Base-by-base conservation (phyloP, 768 basidiomycete genomes). In the Porphyrellus cyaneotinctus region DNA sequence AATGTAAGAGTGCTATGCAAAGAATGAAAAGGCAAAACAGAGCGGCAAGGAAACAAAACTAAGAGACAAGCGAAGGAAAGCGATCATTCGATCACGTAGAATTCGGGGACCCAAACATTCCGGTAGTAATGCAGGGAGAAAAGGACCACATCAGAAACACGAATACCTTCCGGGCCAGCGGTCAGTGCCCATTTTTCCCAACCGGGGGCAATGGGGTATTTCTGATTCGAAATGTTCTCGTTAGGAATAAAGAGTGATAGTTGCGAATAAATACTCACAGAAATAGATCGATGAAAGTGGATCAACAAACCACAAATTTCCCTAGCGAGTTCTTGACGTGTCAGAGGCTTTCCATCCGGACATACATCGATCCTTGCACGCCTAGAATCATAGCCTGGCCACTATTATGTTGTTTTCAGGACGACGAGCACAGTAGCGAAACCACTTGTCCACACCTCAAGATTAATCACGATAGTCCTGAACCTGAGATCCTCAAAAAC, bases 41-140 rank as follows among this genome's bases (percentile, higher is more conserved):
- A 6, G 17, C 8, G n/a, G 6, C n/a, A 12, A 18, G 9, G 26
- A 18, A 11, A 43, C 4, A 18, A 26, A 42, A 13, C 4, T 2
- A 23, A 6, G 6, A 30, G 17, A 14, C 26, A 22, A 17, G 42
- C 11, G 30, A 31, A 31, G 43, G 13, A n/a, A 43, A 14, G 12
- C n/a, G 28, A 43, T 64, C 55, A 64, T 33, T 58, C 54, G 4
- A 63, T 54, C 53, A 68, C 59, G 36, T 69, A 67, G 47, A 68
- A 36, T 32, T 68, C 66, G 28, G 67, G 67, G 4, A 67, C 42
- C 66, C 66, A 68, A 6, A 53, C 35, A n/a, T 56, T 59, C n/a
- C 52, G 49, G 43, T 69, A 69, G 43, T 67, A 63, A 50, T 68
- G 67, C 3, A 61, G 28, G 23, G 49, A 49, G 0, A 69, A 33